phyloP scores from a whole-genome alignment of 305 asterid genomes.

The Andrographis paniculata region DNA sequence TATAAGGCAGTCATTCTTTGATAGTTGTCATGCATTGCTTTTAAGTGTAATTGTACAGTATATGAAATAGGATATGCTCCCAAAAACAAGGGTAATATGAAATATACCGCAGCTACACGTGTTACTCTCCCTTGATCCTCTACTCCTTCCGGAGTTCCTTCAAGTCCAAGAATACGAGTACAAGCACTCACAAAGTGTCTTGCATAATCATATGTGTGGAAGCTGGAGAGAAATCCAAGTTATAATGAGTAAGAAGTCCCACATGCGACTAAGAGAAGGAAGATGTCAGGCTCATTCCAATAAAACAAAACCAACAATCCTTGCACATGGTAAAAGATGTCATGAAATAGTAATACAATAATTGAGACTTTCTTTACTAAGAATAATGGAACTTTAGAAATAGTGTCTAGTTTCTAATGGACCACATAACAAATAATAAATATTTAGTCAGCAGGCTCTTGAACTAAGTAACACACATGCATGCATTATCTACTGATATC shows the following conservation, averaged over 20 bases:
- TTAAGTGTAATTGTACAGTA: no score
- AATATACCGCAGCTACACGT: slow-evolving; percentile 94
- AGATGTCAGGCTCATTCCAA: slow-evolving; percentile 1
- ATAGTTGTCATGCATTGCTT: no score
- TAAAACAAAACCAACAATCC: slow-evolving; percentile 11
- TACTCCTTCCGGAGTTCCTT: slow-evolving; percentile 99
- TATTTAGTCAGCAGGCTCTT: no score
- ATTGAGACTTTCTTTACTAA: no score
- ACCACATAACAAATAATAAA: no score
- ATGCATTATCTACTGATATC: neutral
- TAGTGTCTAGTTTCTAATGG: no score
- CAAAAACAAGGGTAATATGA: no score
- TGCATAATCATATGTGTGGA: slow-evolving; percentile 98
- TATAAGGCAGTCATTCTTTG: no score
- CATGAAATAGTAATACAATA: no score
- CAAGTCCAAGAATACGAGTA: slow-evolving; percentile 96
- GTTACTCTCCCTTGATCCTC: slow-evolving; percentile 96
- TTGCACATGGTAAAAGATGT: neutral
- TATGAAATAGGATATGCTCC: no score
- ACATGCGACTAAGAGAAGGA: slow-evolving; percentile 8
- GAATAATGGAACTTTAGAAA: no score
- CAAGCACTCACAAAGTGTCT: slow-evolving; percentile 98
- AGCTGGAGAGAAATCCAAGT: slow-evolving; percentile 33
- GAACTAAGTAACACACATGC: neutral
- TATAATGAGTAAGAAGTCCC: slow-evolving; percentile 18